Conservation (phyloP, 2,329 filamentous ascomycete genomes). For the Sclerotinia glacialis region DNA sequence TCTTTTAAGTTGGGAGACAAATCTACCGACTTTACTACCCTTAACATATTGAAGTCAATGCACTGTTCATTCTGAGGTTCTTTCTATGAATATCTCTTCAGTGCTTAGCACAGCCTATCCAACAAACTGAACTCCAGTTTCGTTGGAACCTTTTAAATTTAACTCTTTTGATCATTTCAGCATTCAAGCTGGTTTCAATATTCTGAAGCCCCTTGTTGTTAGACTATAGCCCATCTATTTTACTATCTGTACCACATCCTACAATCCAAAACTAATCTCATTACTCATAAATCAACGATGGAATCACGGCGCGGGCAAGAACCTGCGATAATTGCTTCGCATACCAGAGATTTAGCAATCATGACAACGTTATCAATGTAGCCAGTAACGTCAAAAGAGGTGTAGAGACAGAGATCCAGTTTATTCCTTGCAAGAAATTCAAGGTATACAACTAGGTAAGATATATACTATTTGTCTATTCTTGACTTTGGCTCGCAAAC, state of each 20-base stretch:
- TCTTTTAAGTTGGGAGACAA: not conserved
- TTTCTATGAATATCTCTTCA: not conserved
- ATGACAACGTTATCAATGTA: not conserved
- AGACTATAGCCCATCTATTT: too few species aligned
- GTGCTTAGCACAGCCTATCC: too few species aligned
- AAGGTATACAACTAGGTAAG: not conserved
- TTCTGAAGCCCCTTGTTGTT: too few species aligned
- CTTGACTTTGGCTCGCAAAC: not conserved
- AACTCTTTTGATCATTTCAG: not conserved
- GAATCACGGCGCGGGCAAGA: too few species aligned
- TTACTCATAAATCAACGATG: not conserved
- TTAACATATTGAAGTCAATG: not conserved
- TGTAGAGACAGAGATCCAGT: not conserved
- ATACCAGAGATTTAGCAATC: not conserved
- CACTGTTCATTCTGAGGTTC: not conserved
- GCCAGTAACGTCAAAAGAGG: not conserved
- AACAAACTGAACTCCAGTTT: too few species aligned
- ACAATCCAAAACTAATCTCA: not conserved
- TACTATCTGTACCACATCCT: not conserved
- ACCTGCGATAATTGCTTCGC: not conserved
- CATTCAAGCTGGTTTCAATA: too few species aligned
- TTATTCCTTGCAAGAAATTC: not conserved
- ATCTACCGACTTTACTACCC: not conserved
- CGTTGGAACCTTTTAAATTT: too few species aligned
- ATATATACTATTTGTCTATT: not conserved